Evolutionary conservation across 2,329 filamentous ascomycete genomes (phyloP).

Genomic region (Colletotrichum tofieldiae): DNA sequence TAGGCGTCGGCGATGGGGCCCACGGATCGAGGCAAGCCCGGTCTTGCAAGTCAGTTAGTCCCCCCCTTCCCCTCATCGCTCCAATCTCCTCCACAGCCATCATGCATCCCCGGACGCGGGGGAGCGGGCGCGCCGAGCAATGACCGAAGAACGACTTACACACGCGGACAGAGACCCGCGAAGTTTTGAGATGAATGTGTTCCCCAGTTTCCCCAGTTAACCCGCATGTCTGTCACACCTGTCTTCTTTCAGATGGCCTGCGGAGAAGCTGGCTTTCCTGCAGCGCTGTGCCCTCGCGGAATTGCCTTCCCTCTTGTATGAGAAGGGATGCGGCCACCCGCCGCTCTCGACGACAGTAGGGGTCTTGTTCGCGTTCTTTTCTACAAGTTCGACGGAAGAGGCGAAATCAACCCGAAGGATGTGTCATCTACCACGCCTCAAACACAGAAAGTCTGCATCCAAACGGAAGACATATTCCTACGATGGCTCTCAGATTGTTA

Average conservation of each 20-base stretch:
- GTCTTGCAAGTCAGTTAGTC: background rate
- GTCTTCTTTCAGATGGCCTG: background rate
- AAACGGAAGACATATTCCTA: background rate
- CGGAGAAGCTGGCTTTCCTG: background rate
- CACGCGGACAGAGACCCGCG: background rate
- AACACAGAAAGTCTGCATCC: background rate
- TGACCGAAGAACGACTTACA: background rate
- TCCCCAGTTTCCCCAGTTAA: slow-evolving; percentile 6
- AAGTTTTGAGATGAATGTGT: background rate
- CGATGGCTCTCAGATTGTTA: background rate
- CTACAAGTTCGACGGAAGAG: background rate
- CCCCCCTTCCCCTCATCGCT: slow-evolving; percentile 16
- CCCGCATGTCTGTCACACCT: background rate
- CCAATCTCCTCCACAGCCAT: slow-evolving; percentile 18
- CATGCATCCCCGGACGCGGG: slow-evolving; percentile 21
- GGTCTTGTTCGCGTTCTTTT: background rate
- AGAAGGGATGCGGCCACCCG: background rate
- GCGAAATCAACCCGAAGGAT: background rate
- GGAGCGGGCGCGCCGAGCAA: slow-evolving; percentile 7
- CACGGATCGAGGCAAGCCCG: slow-evolving; percentile 2
- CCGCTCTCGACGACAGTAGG: too few relatives aligned
- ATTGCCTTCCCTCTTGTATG: background rate
- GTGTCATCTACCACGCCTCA: background rate
- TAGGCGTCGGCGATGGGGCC: slow-evolving; percentile 12
- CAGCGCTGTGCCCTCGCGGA: background rate